Evolutionary conservation across 345 rosid genomes (phyloP), one percentile per base, ranked within the genome.

Genomic region (Brassica napus): DNA sequence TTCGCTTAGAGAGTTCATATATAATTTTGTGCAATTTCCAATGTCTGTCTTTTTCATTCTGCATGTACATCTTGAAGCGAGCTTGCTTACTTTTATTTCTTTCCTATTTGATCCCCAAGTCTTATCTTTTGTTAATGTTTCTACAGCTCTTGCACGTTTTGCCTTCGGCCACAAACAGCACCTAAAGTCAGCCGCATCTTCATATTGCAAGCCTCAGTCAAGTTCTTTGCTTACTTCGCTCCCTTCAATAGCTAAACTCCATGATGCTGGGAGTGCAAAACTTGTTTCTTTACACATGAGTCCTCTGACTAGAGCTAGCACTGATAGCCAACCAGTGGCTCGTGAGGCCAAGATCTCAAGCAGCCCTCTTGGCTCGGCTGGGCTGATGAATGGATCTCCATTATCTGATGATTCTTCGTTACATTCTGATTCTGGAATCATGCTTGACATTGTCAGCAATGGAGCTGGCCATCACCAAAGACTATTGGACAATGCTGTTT

Each of bases 321-420:
- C 77, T 86, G 99, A 93, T 61, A 91, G 74, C 83, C 58, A 84
- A 81, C 81, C 89, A 4, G 75, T 84, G 37, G 84, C 82, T 83
- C 89, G 92, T 70, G 98, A 90, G 76, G 86, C 92, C 68, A 90
- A 91, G 86, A 87, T 86, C 74, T 91, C 90, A 23, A 90, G 99
- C 85, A 90, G 97, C 82, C 99, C 98, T 60, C 94, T 90, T 81
- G 82, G 89, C 28, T 80, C 91, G 59, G 82, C 94, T 79, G 92
- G 97, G 81, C 85, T 93, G 66, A 90, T 96, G 98, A 94, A 88
- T 79, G 98, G 97, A 70, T 96, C 98, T 65, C 99, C 99, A 21
- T 80, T 92, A 68, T 96, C 99, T 77, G 98, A 96, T 86, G 94
- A 92, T 90, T 96, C 97, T 75, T 96, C 98, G 74, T 92, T 87